Conservation (phyloP, 177 flowering plant species). For the Vitis hybrid region DNA sequence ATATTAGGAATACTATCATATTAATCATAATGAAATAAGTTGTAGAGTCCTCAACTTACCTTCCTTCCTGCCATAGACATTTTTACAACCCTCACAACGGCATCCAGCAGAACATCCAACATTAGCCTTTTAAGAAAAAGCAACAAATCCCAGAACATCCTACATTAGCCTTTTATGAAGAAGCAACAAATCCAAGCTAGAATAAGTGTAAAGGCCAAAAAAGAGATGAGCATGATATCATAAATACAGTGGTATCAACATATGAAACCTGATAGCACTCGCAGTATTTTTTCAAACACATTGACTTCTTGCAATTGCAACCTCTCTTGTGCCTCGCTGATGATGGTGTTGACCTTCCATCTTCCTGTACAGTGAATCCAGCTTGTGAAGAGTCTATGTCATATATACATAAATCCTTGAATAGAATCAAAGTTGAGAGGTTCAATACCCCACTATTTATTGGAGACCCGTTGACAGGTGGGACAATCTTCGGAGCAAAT, state of each 20-base stretch:
- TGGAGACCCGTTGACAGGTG: conserved; percentile 22
- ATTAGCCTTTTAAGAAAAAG: conserved; percentile 43
- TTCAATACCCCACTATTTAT: conserved; percentile 31
- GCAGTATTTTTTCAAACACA: conserved; percentile 81
- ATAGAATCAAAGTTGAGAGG: neutral
- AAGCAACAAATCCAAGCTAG: conserved; percentile 20
- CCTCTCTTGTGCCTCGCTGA: conserved; percentile 82
- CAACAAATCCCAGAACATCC: conserved; percentile 52
- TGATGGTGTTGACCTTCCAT: conserved; percentile 41
- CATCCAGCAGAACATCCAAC: conserved; percentile 86
- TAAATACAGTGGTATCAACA: conserved; percentile 1
- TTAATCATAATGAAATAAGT: neutral
- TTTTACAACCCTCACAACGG: conserved; percentile 78
- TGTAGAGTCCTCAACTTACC: conserved; percentile 31
- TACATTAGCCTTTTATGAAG: conserved; percentile 57
- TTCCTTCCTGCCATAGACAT: conserved; percentile 58
- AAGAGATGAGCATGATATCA: neutral
- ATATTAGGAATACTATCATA: neutral
- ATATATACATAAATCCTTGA: neutral
- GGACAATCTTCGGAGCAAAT: conserved; percentile 75
- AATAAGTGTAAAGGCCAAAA: neutral
- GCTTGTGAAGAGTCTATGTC: neutral
- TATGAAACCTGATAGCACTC: conserved; percentile 77
- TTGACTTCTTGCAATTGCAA: conserved; percentile 87
- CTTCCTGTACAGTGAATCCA: conserved; percentile 31